Base-by-base conservation (phyloP, 129 eudicot genomes). In the Sambucus nigra region DNA sequence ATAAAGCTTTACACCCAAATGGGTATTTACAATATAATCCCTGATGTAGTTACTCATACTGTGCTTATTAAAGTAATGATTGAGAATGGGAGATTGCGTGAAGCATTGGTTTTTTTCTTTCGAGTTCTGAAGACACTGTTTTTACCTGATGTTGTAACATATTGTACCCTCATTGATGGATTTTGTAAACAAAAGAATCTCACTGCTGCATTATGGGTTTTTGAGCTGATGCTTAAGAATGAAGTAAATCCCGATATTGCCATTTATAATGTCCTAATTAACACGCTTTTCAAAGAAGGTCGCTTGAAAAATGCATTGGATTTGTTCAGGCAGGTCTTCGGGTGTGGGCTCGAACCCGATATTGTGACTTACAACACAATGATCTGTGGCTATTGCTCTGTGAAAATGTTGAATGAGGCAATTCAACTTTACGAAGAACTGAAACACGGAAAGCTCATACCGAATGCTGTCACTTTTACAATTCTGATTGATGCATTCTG, bases 311-410 rank as follows among this genome's bases (percentile, higher is more conserved):
- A 65, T 27, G 84, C 77, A 5, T 33, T 61, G 60, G 69, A 70
- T 22, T 46, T 80, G 40, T 76, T 84, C 51, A 53, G 25, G 56
- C 63, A 54, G 51, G 74, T 80, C 60, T 44, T 27, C 19, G 68
- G 41, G 24, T 23, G 47, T 40, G 94, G 94, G 46, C 94, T 73
- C 4, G 70, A 61, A 63, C 88, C 84, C 14, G 88, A 84, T 73
- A 73, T 73, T n/a, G 75, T 84, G 73, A 80, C 94, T 25, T 84
- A 67, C 63, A 84, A 84, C 77, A 84, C 82, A 5, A 66, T 84
- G 54, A 76, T 84, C 18, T 70, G 74, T 44, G 94, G 94, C 3
- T 80, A 70, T 40, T 80, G 88, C 69, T 65, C 61, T 39, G 53
- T 28, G 17, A 61, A 76, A 33, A 65, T 47, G 85, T 31, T 76